phyloP scores from a whole-genome alignment of 2,329 filamentous ascomycete genomes.

The Paracoccidioides brasiliensis region DNA sequence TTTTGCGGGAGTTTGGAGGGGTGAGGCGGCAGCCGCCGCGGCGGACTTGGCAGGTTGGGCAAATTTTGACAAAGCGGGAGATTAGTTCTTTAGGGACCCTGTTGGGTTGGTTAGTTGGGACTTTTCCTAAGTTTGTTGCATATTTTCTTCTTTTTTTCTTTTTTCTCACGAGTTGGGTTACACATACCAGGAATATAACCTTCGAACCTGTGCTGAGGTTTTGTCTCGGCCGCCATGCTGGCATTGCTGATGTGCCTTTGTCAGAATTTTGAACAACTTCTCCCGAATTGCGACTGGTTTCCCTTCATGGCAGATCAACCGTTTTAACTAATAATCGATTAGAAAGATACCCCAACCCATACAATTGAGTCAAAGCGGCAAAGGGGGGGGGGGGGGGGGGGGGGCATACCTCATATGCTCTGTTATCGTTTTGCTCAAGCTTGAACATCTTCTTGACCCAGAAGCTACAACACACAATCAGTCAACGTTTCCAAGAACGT shows the following conservation, averaged over 20 bases:
- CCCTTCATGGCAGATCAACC: conserved; percentile 38
- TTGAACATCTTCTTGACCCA: conserved; percentile 44
- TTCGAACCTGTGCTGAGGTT: conserved; percentile 38
- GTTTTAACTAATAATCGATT: conserved; percentile 18
- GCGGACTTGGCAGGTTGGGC: conserved; percentile 37
- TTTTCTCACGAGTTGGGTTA: background rate
- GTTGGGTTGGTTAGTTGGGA: conserved; percentile 3
- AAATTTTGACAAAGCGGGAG: conserved; percentile 39
- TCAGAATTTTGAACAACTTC: conserved; percentile 39
- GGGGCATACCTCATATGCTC: conserved; percentile 25
- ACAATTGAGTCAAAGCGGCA: too few relatives aligned
- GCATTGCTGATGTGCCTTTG: conserved; percentile 37
- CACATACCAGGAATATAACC: conserved; percentile 38
- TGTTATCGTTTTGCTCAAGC: conserved; percentile 28
- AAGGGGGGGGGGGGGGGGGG: background rate
- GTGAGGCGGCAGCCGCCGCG: conserved; percentile 30
- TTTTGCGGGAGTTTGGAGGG: conserved; percentile 28
- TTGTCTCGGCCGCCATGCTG: conserved; percentile 41
- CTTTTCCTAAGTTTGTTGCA: too few relatives aligned
- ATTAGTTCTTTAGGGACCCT: conserved; percentile 42
- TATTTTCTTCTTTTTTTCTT: background rate
- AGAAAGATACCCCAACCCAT: too few relatives aligned
- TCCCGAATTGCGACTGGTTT: conserved; percentile 42
- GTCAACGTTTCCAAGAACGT: conserved; percentile 2
- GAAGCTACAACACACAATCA: conserved; percentile 24